Evolutionary conservation across 2,329 filamentous ascomycete genomes (phyloP), one percentile per base, ranked within the genome.

Genomic region (Stylonectria norvegica): DNA sequence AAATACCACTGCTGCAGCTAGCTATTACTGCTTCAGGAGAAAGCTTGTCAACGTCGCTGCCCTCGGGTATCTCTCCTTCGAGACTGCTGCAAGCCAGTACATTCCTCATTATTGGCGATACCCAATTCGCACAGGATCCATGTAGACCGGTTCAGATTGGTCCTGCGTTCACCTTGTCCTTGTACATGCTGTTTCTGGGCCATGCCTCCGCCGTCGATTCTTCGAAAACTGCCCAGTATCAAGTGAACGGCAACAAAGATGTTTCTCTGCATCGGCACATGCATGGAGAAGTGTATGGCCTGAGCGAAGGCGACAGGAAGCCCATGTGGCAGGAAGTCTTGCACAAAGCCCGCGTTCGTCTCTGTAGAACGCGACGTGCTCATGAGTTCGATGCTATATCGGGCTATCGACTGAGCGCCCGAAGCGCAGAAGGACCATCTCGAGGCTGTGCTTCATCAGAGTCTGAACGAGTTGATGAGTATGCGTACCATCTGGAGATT

Each of bases 321-420:
- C 73, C 89, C 0, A 85, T 90, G 1, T 97, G 93, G 93, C 93
- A 97, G 60, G 91, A 98, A 61, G 89, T 95, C 28, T 83, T 96
- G 45, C 90, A 97, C 68, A 98, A 97, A 63, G 87, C 89, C 14
- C 79, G 83, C 27, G 81, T 96, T 10, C 88, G 89, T 42, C 71
- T 98, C 9, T 76, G 85, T 53, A 77, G 90, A 34, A 78, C 86
- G 1, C 53, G 85, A 82, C 34, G 27, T 12, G 42, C 48, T 19
- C 45, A 45, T 22, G 39, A 43, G 14, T 57, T 57, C 32, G 50
- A 57, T 38, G 48, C 42, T 18, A 46, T 33, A 17, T 23, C 30
- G 31, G 54, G 54, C 5, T 57, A 45, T 28, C 41, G 36, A 17
- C 35, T 43, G 29, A 31, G n/a, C 15, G n/a, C n/a, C 6, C 19